Base-by-base conservation (phyloP, 805 yeast species). In the Candida palmyrensis region DNA sequence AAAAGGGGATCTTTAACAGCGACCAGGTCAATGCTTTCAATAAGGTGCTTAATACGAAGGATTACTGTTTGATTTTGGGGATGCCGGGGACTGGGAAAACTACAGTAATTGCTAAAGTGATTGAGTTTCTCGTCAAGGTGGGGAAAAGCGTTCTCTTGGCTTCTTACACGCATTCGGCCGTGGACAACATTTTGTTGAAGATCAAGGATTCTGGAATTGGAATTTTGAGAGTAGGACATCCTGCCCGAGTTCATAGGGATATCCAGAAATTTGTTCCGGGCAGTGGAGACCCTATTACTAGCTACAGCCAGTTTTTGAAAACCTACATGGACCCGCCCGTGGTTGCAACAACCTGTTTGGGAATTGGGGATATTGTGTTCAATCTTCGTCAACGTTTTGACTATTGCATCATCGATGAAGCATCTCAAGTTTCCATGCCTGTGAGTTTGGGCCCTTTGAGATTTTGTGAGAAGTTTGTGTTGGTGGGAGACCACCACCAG, bases 401-500 rank as follows among this genome's bases (percentile, higher is more conserved):
- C 49, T 90, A 84, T 51, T 94, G 97, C 51, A 88, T 92, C 26
- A 73, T 92, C 27, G 99, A 92, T 55, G 99, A 92, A 55, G 97
- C 97, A 0, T 88, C 97, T 1, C 98, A 92, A 50, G 84, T 90
- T 1, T 82, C 97, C 0, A 68, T 90, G 69, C 98, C 99, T 0
- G 70, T 85, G 5, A 83, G 94, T 45, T 55, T 92, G 18, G 98
- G 97, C 0, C 97, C 98, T 0, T 55, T 92, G 29, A 57, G 88
- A 20, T 75, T 73, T 42, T 80, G 88, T 21, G 80, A 82, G 28
- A 83, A 74, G 54, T 92, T 90, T 52, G 71, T 92, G 1, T 68
- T 92, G 39, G 97, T 92, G n/a, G 99, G 99, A 7, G 99, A 92
- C 53, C 97, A 92, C 54, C 77, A 73, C 43, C 99, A 92, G 55